Evolutionary conservation across 2,329 filamentous ascomycete species (phyloP).

Genomic region (Stagonosporopsis rhizophila): DNA sequence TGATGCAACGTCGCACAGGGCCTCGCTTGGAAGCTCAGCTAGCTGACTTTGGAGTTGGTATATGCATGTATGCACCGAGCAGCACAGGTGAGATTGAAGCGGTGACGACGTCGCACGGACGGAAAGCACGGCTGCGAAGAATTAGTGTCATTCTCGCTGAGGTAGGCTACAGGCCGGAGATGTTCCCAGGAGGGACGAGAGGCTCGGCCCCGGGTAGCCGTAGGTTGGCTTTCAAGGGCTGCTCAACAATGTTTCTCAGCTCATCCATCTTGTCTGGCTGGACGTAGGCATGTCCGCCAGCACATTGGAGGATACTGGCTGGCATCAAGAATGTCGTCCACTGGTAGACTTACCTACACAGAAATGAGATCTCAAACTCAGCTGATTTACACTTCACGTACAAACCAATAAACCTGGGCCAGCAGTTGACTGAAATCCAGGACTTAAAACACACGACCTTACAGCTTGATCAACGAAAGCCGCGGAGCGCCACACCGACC

Average conservation of each 20-base stretch:
- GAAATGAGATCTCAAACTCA: background rate
- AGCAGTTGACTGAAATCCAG: background rate
- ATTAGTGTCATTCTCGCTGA: background rate
- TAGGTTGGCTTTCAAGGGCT: background rate
- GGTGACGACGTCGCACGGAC: conserved; percentile 6
- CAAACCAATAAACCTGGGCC: background rate
- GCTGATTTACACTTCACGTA: background rate
- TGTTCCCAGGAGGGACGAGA: background rate
- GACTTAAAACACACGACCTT: background rate
- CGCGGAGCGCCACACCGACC: background rate
- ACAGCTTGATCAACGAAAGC: background rate
- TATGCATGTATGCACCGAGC: background rate
- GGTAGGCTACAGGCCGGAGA: background rate
- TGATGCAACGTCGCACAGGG: conserved; percentile 6
- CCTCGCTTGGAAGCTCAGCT: background rate
- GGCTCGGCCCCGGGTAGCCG: background rate
- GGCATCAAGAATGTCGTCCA: too few species aligned
- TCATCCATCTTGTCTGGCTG: background rate
- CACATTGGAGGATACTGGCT: too few species aligned
- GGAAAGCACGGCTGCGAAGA: background rate
- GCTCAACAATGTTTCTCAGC: background rate
- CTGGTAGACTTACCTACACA: background rate
- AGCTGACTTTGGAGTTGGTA: background rate
- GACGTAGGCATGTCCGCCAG: background rate
- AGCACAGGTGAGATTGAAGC: background rate